phyloP scores from a whole-genome alignment of 768 basidiomycete genomes.

The Sutorius australiensis region DNA sequence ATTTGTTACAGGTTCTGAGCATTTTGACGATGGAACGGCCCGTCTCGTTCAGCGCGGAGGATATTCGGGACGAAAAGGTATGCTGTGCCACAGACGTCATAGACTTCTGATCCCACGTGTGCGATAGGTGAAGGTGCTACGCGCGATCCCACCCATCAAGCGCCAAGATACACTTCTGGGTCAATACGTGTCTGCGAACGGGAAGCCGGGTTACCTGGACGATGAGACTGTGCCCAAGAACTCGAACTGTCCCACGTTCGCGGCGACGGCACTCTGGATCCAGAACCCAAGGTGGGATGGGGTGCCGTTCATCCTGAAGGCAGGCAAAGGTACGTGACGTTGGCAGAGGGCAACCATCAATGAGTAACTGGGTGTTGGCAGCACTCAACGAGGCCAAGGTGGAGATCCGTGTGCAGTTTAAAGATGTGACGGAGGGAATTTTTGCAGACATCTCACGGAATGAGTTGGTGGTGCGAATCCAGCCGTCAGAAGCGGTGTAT shows the following conservation, averaged over 20 bases:
- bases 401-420: conserved; percentile 96
- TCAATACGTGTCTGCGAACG: conserved; percentile 85
- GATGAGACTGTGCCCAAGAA: conserved; percentile 91
- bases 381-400: conserved; percentile 98
- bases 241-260: conserved; percentile 93
- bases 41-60: conserved; percentile 94
- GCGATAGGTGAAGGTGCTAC: conserved; percentile 88
- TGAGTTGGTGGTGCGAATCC: conserved; percentile 96
- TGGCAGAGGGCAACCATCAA: conserved; percentile 5
- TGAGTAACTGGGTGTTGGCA: conserved; percentile 30
- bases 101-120: conserved; percentile 12
- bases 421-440: conserved; percentile 94
- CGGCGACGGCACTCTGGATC: conserved; percentile 86
- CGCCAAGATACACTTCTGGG: conserved; percentile 82
- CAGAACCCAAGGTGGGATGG: conserved; percentile 98
- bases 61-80: conserved; percentile 98
- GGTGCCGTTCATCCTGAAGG: conserved; percentile 97
- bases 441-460: conserved; percentile 96
- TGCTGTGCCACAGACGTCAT: conserved; percentile 8
- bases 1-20: conserved; percentile 91
- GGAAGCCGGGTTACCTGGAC: conserved; percentile 99
- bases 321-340: conserved; percentile 81
- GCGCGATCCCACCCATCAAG: conserved; percentile 81
- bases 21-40: conserved; percentile 97
- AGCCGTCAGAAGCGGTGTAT: conserved; percentile 95